phyloP scores from a whole-genome alignment of 2,329 filamentous ascomycete genomes.

The Trichoderma endophyticum region DNA sequence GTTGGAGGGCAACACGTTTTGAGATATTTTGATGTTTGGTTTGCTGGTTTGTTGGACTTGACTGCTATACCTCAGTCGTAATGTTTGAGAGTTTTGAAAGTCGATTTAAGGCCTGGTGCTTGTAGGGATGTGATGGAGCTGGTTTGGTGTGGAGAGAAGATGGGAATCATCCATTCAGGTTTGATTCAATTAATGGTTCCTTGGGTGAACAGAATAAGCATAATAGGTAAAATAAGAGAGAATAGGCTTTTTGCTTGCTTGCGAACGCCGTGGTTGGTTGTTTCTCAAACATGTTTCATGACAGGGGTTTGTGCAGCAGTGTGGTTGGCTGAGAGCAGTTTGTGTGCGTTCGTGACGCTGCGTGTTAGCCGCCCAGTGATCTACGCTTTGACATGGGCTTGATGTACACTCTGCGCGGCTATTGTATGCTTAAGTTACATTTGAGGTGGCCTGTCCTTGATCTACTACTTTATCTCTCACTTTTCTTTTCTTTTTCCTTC shows the following conservation, averaged over 20 bases:
- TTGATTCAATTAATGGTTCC: too few relatives aligned
- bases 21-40: not conserved
- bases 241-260: not conserved
- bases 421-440: not conserved
- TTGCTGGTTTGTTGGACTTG: not conserved
- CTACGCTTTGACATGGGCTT: not conserved
- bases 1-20: not conserved
- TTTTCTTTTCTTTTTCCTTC: not conserved
- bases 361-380: not conserved
- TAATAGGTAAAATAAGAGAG: too few relatives aligned
- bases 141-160: too few relatives aligned
- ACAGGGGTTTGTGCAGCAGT: not conserved
- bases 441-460: not conserved
- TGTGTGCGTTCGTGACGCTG: not conserved
- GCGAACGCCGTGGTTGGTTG: not conserved
- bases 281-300: not conserved
- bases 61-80: too few relatives aligned
- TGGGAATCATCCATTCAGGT: too few relatives aligned
- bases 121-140: too few relatives aligned
- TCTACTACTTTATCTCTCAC: not conserved
- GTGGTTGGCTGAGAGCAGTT: not conserved
- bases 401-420: not conserved
- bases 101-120: too few relatives aligned
- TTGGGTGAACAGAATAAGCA: too few relatives aligned
- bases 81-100: not conserved